Conservation (phyloP, 208 protist genomes). For the Trypanosoma caninum region DNA sequence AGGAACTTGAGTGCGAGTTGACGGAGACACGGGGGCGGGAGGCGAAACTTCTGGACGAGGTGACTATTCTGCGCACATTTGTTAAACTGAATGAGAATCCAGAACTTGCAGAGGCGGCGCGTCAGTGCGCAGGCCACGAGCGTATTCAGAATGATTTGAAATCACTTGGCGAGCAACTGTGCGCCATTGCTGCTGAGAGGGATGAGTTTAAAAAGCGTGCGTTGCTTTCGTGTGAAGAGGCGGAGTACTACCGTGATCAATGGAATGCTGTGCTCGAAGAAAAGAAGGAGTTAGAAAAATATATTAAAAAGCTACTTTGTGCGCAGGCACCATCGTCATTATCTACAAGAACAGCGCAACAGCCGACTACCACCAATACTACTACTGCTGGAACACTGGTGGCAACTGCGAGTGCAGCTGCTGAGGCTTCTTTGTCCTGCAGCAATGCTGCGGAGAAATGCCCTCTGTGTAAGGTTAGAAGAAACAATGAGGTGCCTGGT, state of each 20-base stretch:
- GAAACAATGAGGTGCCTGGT: not conserved
- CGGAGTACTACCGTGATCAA: constrained; percentile 29
- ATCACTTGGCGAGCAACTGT: constrained; percentile 26
- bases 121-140: constrained; percentile 15
- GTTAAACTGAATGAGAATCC: constrained; percentile 38
- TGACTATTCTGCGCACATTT: constrained; percentile 34
- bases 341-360: no score
- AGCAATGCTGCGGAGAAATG: not conserved
- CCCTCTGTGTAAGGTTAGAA: not conserved
- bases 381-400: no score
- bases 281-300: constrained; percentile 12
- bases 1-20: constrained; percentile 35
- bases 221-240: constrained; percentile 38
- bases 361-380: no score
- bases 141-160: constrained; percentile 34
- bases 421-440: not conserved
- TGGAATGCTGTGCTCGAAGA: constrained; percentile 9
- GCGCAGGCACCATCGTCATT: not conserved
- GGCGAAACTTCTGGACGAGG: constrained; percentile 39
- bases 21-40: constrained; percentile 27
- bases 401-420: no score
- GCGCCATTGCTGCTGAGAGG: constrained; percentile 23
- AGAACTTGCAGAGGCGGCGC: constrained; percentile 27
- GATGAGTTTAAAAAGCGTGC: constrained; percentile 36
- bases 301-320: constrained; percentile 8